A percentile compares a stretch with the other conserved stretches of the same genome.
Evolutionary conservation across 768 basidiomycete genomes (phyloP).

Genomic region (Gloeostereum incarnatum): DNA sequence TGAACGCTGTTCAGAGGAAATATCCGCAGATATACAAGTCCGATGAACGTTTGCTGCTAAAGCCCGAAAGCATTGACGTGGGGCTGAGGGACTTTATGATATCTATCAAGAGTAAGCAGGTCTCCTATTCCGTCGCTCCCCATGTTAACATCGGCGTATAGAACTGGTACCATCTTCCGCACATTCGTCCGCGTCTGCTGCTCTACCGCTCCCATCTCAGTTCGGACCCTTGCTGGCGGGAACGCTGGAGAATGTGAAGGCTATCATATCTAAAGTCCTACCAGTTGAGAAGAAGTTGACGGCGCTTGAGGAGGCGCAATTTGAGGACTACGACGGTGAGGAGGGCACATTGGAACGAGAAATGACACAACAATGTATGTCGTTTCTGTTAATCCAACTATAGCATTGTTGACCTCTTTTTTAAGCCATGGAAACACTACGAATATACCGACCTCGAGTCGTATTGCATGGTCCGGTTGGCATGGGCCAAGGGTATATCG

Average conservation of each 20-base stretch:
- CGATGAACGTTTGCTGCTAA: constrained; percentile 72
- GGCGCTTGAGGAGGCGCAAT: constrained; percentile 93
- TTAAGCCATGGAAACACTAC: constrained; percentile 82
- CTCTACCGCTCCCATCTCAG: constrained; percentile 77
- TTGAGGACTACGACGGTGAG: constrained; percentile 65
- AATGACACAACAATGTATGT: constrained; percentile 77
- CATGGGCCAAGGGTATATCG: constrained; percentile 89
- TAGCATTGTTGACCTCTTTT: constrained; percentile 5
- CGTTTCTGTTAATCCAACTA: neutral
- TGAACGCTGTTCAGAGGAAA: constrained; percentile 91
- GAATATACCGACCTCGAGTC: constrained; percentile 85
- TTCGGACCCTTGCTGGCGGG: constrained; percentile 69
- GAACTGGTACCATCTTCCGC: constrained; percentile 94
- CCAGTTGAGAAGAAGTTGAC: constrained; percentile 75
- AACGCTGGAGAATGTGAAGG: constrained; percentile 63
- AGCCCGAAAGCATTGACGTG: constrained; percentile 79
- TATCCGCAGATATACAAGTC: constrained; percentile 98
- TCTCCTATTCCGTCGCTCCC: constrained; percentile 1
- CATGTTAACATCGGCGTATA: constrained; percentile 18
- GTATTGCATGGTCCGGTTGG: constrained; percentile 73
- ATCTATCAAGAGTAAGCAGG: constrained; percentile 78
- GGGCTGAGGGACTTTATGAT: constrained; percentile 94
- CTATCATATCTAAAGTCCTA: constrained; percentile 61
- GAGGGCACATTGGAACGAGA: constrained; percentile 87
- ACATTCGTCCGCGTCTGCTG: constrained; percentile 79